Conservation (phyloP, 192 early-diverging fungal genomes). For the Coemansia nantahalensis region DNA sequence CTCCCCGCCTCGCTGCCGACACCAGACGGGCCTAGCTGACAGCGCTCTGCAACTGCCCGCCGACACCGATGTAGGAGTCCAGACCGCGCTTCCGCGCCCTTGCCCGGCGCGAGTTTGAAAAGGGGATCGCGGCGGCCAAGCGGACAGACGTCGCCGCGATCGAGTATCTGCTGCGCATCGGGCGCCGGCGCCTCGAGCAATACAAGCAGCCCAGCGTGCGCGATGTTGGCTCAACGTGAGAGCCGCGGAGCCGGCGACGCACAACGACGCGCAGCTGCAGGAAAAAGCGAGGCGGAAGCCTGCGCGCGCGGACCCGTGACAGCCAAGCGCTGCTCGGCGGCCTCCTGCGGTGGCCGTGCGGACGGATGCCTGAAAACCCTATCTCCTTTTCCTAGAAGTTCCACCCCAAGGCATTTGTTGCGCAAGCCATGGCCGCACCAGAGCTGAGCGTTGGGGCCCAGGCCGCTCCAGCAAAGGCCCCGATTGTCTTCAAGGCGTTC, state of each 20-base stretch:
- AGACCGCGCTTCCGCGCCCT: slow-evolving; percentile 64
- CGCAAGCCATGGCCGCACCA: slow-evolving; percentile 9
- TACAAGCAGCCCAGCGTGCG: slow-evolving; percentile 61
- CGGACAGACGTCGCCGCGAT: slow-evolving; percentile 66
- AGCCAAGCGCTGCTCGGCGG: too few relatives aligned
- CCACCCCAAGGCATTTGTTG: too few relatives aligned
- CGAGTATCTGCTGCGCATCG: slow-evolving; percentile 66
- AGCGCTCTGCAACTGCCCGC: too few relatives aligned
- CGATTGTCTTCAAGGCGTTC: slow-evolving; percentile 27
- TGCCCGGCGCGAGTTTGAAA: slow-evolving; percentile 65
- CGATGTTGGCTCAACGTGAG: slow-evolving; percentile 42
- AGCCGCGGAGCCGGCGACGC: too few relatives aligned
- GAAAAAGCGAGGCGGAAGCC: too few relatives aligned
- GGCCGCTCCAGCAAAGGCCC: slow-evolving; percentile 17
- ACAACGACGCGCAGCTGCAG: too few relatives aligned
- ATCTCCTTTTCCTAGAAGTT: too few relatives aligned
- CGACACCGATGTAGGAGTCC: slow-evolving; percentile 53
- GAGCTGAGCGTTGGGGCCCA: slow-evolving; percentile 36
- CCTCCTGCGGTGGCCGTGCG: too few relatives aligned
- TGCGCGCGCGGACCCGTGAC: too few relatives aligned
- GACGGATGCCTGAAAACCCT: too few relatives aligned
- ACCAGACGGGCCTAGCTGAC: too few relatives aligned
- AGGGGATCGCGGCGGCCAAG: slow-evolving; percentile 50
- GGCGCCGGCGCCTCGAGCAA: slow-evolving; percentile 61
- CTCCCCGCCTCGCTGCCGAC: too few relatives aligned